phyloP scores from a whole-genome alignment of 345 rosid genomes.

The Lepidium didymum region DNA sequence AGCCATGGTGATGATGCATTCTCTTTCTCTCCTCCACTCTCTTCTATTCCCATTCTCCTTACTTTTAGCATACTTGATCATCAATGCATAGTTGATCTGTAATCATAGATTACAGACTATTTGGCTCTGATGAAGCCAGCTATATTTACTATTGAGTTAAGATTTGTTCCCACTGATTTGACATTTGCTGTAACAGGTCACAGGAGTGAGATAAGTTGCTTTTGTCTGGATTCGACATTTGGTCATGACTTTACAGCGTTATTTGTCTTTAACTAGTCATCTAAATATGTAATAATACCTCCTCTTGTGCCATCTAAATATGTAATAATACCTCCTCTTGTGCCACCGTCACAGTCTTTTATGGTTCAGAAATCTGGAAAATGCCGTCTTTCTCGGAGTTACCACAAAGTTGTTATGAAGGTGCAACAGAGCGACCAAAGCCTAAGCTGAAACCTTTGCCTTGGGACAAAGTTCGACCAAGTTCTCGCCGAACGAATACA shows the following conservation, averaged over 20 bases:
- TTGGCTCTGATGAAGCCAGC: background rate
- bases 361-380: conserved; percentile 39
- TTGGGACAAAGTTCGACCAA: conserved; percentile 93
- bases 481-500: conserved; percentile 77
- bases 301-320: conserved; percentile 32
- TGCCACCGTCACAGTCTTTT: conserved; percentile 67
- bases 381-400: conserved; percentile 24
- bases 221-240: background rate
- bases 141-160: background rate
- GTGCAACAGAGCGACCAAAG: conserved; percentile 36
- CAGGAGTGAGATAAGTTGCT: background rate
- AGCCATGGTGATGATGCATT: conserved; percentile 1
- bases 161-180: background rate
- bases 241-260: background rate
- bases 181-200: background rate
- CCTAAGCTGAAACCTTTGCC: conserved; percentile 88
- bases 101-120: background rate
- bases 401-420: conserved; percentile 46
- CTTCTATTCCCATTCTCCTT: background rate
- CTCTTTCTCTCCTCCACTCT: background rate
- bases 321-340: conserved; percentile 37
- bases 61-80: background rate
- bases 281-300: conserved; percentile 19
- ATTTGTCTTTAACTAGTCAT: too few species aligned
- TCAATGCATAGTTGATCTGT: background rate